Base-by-base conservation (phyloP, 768 basidiomycete species). In the Rhodotorula toruloides region DNA sequence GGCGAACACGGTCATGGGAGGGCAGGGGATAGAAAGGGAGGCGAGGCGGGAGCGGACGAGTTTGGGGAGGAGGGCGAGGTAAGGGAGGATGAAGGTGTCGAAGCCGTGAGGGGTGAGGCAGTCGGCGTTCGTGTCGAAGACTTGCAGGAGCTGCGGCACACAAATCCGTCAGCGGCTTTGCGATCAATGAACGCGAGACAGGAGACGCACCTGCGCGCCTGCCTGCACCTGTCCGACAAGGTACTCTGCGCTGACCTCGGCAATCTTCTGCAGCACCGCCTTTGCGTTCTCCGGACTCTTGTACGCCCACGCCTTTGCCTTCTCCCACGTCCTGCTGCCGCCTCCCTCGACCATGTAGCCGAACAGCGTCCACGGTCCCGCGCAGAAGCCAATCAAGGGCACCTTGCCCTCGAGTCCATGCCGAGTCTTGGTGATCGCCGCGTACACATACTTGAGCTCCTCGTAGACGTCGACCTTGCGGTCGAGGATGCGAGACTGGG, bases 261-360 rank as follows among this genome's bases (percentile, higher is more conserved):
- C 89, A 67, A 97, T 88, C 65, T 84, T 83, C 73, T 81, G 76
- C 34, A 99, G 79, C 32, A 99, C 81, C 22, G 82, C 83, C 74
- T 87, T 86, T 52, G 89, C 89, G 78, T 88, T 87, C 68, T 87
- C 83, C 2, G 93, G 92, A 75, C 91, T 84, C 75, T 86, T 87
- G 82, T 90, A 98, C 11, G 97, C 76, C 94, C 96, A 99, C 0
- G 87, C 85, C 80, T 99, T 99, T 42, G 85, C 84, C 78, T 93
- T 92, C 68, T 89, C 87, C 72, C 90, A 84, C 21, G 89, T 89
- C 79, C 91, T 92, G 77, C 85, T 89, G 14, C 88, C 88, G 10
- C 93, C 94, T 13, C 96, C 96, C 77, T 98, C 96, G 74, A 96
- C 84, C 96, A 99, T 99, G 77, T 98, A 99, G 29, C 87, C 85